These are phyloP conservation scores for Rhizodiscina lignyota DNA, from an alignment of 495 filamentous ascomycete genomes.

Conservation along the genomic window DNA sequence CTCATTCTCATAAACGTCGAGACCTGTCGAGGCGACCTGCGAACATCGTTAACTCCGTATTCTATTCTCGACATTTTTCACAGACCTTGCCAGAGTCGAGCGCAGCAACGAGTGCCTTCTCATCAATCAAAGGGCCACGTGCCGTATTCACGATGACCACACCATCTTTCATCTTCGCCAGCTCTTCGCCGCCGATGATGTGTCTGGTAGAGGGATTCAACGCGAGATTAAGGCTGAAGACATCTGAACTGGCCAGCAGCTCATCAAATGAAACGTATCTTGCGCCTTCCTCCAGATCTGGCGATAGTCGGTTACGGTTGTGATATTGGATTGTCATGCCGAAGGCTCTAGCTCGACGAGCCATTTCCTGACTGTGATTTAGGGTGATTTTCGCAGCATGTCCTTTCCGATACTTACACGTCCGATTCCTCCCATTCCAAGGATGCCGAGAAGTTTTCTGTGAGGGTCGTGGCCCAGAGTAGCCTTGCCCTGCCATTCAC, in stretches of 20 bases:
- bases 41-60: too few species aligned
- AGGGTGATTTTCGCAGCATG: too few species aligned
- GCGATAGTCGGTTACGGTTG: conserved; percentile 16
- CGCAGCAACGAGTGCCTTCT: conserved; percentile 21
- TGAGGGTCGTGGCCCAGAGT: too few species aligned
- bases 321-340: conserved; percentile 26
- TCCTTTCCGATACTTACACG: too few species aligned
- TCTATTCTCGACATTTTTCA: too few species aligned
- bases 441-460: too few species aligned
- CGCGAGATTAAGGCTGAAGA: conserved; percentile 20
- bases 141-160: conserved; percentile 22
- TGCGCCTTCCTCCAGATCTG: conserved; percentile 15
- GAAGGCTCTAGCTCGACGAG: conserved; percentile 20
- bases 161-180: conserved; percentile 21
- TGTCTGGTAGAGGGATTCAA: conserved; percentile 20
- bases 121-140: conserved; percentile 22
- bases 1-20: conserved; percentile 25
- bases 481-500: too few species aligned
- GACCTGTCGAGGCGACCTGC: too few species aligned
- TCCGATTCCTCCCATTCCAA: too few species aligned
- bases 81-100: conserved; percentile 20
- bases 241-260: conserved; percentile 20
- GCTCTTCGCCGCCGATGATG: conserved; percentile 18
- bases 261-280: conserved; percentile 23
- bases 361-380: too few species aligned